Evolutionary conservation across 208 protist species (phyloP), one percentile per base, ranked within the genome.

Genomic region (Trichomonas tenax): DNA sequence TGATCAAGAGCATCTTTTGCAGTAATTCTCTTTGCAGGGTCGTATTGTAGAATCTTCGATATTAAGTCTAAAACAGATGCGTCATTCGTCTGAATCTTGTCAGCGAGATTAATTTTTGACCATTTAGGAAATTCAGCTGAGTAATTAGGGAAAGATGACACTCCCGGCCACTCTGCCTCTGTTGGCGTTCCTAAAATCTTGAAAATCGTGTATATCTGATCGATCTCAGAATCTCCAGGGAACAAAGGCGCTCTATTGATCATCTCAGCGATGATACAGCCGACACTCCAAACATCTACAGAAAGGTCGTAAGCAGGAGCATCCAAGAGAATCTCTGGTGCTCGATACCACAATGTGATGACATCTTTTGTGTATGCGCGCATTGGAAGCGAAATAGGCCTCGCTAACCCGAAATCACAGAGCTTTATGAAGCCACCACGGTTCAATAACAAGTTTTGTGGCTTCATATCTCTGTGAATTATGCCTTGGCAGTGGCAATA

Each of bases 191-290:
- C 96, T 45, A 97, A 82, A 0, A 99, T 97, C 96, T 98, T 99
- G 84, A 99, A 99, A 96, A 99, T 99, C 96, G 99, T 98, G n/a
- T 99, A 98, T 9, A 99, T 97, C 97, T 99, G 98, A 89, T 99
- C 98, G 0, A 98, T 97, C 23, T 97, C 96, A 81, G 95, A 98
- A n/a, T 98, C 98, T 40, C 98, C 98, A 0, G 98, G 98, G 95
- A 99, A 99, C 40, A 99, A 97, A 11, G 99, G 98, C 82, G 98
- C 98, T 14, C 99, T 99, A 51, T 41, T 26, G 0, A 51, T 51
- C 96, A 96, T 81, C 63, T 96, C 96, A 0, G 89, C 89, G 31
- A 96, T 82, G 23, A 96, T 46, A 44, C 96, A 96, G 21, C 96
- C 96, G 1, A 96, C 72, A 45, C 36, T 48, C 96, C 96, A 96